Base-by-base conservation (phyloP, 257 asterid genomes). In the Linaria vulgaris region DNA sequence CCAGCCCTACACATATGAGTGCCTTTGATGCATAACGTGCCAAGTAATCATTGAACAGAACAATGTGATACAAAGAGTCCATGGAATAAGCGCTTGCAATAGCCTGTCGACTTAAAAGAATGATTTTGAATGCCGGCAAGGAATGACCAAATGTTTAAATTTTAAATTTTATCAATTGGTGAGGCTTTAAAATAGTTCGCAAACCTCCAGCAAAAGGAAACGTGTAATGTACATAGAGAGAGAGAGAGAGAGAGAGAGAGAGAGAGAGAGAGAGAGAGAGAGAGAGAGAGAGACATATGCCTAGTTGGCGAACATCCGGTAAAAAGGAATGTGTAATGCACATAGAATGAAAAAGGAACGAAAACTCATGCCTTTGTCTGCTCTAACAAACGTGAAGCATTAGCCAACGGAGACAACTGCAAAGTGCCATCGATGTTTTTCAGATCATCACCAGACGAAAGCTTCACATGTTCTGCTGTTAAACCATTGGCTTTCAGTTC, bases 351-450 rank as follows among this genome's bases (percentile, higher is more conserved):
- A 69, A 71, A 27, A 58, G 65, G 50, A n/a, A 51, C 75, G 63
- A 65, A 71, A 58, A 31, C 20, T 41, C 80, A 46, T 79, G 76
- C 96, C 95, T 86, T 79, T 52, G 84, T 64, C 67, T 77, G 94
- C 77, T 79, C 74, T 34, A 34, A 34, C 76, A 76, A 72, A 73
- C 68, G 62, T 49, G 80, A 60, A 31, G 81, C 74, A 73, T 74
- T 61, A 66, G 85, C 73, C 39, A 85, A 69, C 39, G 87, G 72
- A 65, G 92, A 69, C 66, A 85, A 65, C 64, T 77, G 85, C 61
- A 75, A 62, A 49, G 73, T 61, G 62, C 79, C 78, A 73, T 78
- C 71, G 7, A 66, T 67, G 48, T 76, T 77, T 63, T 84, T 94
- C 72, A 72, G 73, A 75, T 64, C 74, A 67, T 78, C 82, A 47